phyloP scores from a whole-genome alignment of 495 filamentous ascomycete species.

The Hypoxylon perforatum region DNA sequence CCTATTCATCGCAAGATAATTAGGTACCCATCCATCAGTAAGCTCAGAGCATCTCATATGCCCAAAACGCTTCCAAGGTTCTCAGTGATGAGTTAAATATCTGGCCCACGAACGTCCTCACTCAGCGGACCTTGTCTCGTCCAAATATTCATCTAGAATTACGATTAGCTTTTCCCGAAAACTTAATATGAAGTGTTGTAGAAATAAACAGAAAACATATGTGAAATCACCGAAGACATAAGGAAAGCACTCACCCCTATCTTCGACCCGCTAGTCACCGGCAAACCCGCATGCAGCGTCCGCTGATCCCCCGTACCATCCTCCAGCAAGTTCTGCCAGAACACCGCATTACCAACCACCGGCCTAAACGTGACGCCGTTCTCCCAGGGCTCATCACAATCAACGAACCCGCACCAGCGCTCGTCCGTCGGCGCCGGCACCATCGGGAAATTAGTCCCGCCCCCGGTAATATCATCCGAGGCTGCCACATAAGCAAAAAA shows the following conservation, averaged over 20 bases:
- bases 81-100: constrained; percentile 27
- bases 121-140: constrained; percentile 55
- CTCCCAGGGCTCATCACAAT: constrained; percentile 65
- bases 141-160: constrained; percentile 77
- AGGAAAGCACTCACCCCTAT: constrained; percentile 58
- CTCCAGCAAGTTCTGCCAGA: constrained; percentile 75
- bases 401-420: constrained; percentile 70
- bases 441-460: constrained; percentile 67
- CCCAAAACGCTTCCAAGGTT: neutral
- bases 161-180: constrained; percentile 3
- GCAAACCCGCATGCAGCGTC: constrained; percentile 76
- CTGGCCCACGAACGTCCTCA: constrained; percentile 49
- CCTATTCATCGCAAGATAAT: neutral
- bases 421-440: constrained; percentile 49
- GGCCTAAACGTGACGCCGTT: constrained; percentile 75
- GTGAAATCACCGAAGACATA: too few species aligned
- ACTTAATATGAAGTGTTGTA: too few species aligned
- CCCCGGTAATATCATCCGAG: constrained; percentile 59
- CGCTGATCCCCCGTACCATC: constrained; percentile 70
- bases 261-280: constrained; percentile 74
- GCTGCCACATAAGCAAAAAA: constrained; percentile 69
- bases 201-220: too few species aligned
- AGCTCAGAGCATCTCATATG: neutral
- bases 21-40: neutral
- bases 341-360: constrained; percentile 76